Evolutionary conservation across 1,139 yeast species (phyloP), one percentile per base, ranked within the genome.

Genomic region (Ashbya aceris): DNA sequence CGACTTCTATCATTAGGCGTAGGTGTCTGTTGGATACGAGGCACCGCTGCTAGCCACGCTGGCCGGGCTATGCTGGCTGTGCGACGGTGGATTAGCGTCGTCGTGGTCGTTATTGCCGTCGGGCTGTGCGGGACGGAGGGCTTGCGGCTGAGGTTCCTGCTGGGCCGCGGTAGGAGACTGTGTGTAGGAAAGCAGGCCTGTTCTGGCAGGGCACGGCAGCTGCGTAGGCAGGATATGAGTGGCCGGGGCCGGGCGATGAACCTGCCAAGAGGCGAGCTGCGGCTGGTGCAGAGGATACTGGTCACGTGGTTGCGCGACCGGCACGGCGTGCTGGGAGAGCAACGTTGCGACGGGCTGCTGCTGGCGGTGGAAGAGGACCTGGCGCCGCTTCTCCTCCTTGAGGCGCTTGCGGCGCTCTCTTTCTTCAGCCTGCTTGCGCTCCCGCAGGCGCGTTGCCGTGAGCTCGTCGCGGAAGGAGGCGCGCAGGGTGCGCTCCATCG

Each of bases 341-440:
- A 10, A 39, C 10, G 11, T 39, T 20, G 28, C 12, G 30, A 10
- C 30, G 33, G 11, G 33, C 41, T 8, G 39, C 39, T 39, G 29
- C 40, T 40, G 38, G 8, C n/a, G 10, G 29, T 10, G n/a, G 13
- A 34, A 34, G n/a, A 10, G 34, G 36, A 41, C 43, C 32, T 37
- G 34, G 30, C 40, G 39, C 30, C 49, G 49, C 36, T 49, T 49
- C 37, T 51, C 52, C 36, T 52, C 52, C 30, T 54, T 53, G 36
- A 40, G 41, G 39, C 40, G 44, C 33, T 51, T 54, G 35, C 59
- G 52, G 38, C 49, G 51, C 37, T 54, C 61, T 13, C 56, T 51
- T 20, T 60, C 61, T 33, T 56, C 56, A 14, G 49, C 53, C 30
- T 49, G 51, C 36, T 52, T 55, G 38, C 45, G 51, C 40, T 55